Evolutionary conservation across 169 alveolate species (phyloP).

Genomic region (Plasmodium blacklocki): DNA sequence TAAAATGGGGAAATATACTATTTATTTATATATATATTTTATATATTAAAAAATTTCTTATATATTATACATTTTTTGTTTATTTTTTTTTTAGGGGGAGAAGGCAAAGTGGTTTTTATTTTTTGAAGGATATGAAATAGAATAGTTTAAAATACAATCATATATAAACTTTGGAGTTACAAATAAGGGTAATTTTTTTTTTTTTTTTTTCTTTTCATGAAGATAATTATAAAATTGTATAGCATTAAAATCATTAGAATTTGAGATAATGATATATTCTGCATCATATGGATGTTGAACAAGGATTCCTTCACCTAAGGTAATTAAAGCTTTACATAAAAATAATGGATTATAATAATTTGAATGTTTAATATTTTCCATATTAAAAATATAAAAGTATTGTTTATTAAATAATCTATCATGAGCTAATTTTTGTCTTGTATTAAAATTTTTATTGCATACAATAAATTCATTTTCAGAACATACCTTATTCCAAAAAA

Average conservation of each 20-base stretch:
- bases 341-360: conserved; percentile 67
- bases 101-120: conserved; percentile 54
- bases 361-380: conserved; percentile 52
- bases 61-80: neutral
- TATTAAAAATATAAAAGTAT: conserved; percentile 80
- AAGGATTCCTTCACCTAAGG: conserved; percentile 83
- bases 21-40: too few relatives aligned
- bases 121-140: conserved; percentile 62
- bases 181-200: conserved; percentile 63
- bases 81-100: neutral
- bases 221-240: conserved; percentile 41
- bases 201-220: conserved; percentile 40
- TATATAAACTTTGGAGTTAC: conserved; percentile 70
- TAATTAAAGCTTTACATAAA: conserved; percentile 76
- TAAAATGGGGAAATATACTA: too few relatives aligned
- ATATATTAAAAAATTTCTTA: neutral
- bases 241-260: conserved; percentile 57
- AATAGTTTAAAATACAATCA: conserved; percentile 68
- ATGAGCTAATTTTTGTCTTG: conserved; percentile 86
- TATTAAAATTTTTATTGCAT: conserved; percentile 80
- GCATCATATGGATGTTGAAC: conserved; percentile 82
- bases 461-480: conserved; percentile 80
- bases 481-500: conserved; percentile 79
- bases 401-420: conserved; percentile 83
- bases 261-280: conserved; percentile 83